Evolutionary conservation across 225 moss, liverwort and hornwort genomes (phyloP), one percentile per base, ranked within the genome.

Genomic region (Physcomitrellopsis africana): DNA sequence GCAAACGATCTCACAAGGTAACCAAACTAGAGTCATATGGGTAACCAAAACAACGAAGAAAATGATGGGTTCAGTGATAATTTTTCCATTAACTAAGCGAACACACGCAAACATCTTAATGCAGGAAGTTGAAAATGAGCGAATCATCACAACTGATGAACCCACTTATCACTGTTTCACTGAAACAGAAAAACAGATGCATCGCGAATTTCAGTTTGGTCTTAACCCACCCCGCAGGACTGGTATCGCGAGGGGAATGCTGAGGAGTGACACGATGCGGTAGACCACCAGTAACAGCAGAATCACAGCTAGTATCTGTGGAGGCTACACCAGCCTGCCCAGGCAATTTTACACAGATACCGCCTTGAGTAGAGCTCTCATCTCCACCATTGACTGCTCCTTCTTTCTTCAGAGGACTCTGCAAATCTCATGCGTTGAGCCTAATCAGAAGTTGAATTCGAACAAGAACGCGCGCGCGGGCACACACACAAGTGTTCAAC

Each of bases 281-380:
- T 65, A 94, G 81, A 76, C 91, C 93, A 75, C 89, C 93, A 74
- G 93, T 94, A 59, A 94, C 93, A 57, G 89, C 93, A 56, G 93
- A 94, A 72, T 94, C 93, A 49, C 91, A 91, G 82, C 93, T 94
- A 63, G 93, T 94, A 86, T 94, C 93, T 73, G 93, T 91, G 72
- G 93, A 91, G 37, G 91, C 91, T 86, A 94, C 86, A 59, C 74
- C 81, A 72, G 81, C 81, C 93, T 93, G 89, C 89, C 75, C 82
- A 80, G 53, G 43, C 73, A 82, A 72, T 65, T 76, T 67, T 54
- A 83, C 69, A 66, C 75, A 72, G 69, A 83, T 73, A 71, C 41
- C 68, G 51, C 73, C 75, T 70, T 77, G 64, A 3, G 65, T 69
- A 73, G 69, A 61, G 58, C 64, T 69, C 62, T 68, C 42, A 64